Conservation (phyloP, 768 basidiomycete species). For the Russula earlei region DNA sequence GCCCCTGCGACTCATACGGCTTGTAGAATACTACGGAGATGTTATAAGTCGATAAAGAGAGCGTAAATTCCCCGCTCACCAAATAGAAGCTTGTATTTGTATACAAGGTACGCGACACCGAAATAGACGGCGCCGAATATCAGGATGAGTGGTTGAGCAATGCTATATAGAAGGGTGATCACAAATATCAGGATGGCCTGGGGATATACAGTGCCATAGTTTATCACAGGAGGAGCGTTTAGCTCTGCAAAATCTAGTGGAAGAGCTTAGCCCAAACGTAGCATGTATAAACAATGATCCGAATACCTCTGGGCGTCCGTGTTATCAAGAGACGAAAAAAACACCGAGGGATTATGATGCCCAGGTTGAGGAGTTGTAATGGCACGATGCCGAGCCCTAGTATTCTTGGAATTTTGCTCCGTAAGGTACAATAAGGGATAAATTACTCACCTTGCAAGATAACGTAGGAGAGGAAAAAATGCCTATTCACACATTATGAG, state of each 20-base stretch:
- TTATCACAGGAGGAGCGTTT: conserved; percentile 96
- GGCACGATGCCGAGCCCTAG: conserved; percentile 91
- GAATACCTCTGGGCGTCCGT: conserved; percentile 77
- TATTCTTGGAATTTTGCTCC: conserved; percentile 2
- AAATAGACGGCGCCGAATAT: conserved; percentile 96
- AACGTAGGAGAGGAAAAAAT: conserved; percentile 81
- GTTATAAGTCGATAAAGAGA: not conserved
- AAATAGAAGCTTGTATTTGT: conserved; percentile 96
- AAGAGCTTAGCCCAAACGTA: conserved; percentile 3
- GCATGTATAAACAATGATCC: not conserved
- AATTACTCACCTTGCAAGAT: conserved; percentile 58
- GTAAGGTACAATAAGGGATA: not conserved
- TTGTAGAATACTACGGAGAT: conserved; percentile 83
- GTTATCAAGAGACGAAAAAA: conserved; percentile 71
- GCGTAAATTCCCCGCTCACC: conserved; percentile 42
- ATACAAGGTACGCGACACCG: conserved; percentile 90
- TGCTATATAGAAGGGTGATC: conserved; percentile 89
- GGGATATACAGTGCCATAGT: conserved; percentile 94
- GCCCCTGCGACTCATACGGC: conserved; percentile 93
- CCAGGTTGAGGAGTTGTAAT: conserved; percentile 85
- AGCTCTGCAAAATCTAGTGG: conserved; percentile 83
- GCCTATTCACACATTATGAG: conserved; percentile 30
- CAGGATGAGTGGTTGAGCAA: conserved; percentile 90
- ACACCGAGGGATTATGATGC: conserved; percentile 72
- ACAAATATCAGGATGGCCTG: conserved; percentile 95